Evolutionary conservation across 352 stramenopile species (phyloP).

Genomic region (Phytopythium montanum): DNA sequence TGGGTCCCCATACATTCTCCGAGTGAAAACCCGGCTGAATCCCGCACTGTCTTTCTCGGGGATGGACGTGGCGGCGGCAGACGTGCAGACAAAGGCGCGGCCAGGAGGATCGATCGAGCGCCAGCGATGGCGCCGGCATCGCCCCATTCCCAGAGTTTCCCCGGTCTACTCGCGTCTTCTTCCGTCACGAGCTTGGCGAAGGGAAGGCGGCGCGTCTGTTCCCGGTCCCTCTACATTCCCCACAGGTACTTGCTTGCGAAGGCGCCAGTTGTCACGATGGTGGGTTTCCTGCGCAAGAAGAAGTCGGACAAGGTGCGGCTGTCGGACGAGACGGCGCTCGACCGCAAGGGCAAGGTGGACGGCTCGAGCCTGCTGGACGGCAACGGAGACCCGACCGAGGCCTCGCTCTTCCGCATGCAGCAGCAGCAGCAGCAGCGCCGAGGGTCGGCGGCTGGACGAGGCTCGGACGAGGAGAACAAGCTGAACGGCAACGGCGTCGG

Average conservation of each 20-base stretch:
- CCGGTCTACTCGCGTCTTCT: background rate
- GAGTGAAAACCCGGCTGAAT: background rate
- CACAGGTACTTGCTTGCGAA: no score
- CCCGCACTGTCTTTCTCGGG: slow-evolving; percentile 7
- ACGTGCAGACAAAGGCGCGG: slow-evolving; percentile 3
- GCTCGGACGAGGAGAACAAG: slow-evolving; percentile 65
- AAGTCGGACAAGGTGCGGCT: slow-evolving; percentile 71
- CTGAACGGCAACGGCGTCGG: slow-evolving; percentile 15
- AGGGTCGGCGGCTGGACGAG: slow-evolving; percentile 30
- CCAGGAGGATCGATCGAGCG: background rate
- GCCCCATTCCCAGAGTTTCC: slow-evolving; percentile 3
- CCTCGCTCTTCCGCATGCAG: slow-evolving; percentile 67
- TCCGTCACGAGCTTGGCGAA: no score
- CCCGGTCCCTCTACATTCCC: no score
- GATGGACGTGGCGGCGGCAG: background rate
- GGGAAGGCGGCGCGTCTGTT: no score
- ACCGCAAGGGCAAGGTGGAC: slow-evolving; percentile 84
- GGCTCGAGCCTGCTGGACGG: slow-evolving; percentile 77
- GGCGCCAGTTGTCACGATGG: slow-evolving; percentile 22
- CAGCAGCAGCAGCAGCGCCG: slow-evolving; percentile 14
- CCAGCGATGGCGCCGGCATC: background rate
- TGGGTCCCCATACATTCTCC: slow-evolving; percentile 2
- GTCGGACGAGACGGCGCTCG: slow-evolving; percentile 67
- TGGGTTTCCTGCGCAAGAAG: slow-evolving; percentile 86
- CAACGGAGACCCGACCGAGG: slow-evolving; percentile 71